Conservation (phyloP, 139 green algal genomes). For the Chlorella sp. region DNA sequence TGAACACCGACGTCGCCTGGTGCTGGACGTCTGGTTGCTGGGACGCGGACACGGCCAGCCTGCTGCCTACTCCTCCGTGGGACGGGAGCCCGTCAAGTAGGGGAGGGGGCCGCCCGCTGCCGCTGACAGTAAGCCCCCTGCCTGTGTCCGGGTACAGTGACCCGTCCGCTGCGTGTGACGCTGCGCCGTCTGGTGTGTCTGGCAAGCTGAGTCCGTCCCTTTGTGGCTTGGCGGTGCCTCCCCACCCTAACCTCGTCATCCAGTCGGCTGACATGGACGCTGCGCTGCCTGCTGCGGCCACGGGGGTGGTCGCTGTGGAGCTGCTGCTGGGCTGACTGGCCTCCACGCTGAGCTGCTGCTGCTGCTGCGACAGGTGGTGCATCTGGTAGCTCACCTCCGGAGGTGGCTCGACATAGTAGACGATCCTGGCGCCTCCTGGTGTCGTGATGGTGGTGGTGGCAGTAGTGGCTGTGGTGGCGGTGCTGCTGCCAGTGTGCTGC, state of each 20-base stretch:
- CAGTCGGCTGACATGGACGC: neutral
- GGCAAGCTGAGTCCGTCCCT: neutral
- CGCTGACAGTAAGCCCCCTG: neutral
- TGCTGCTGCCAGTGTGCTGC: too few relatives aligned
- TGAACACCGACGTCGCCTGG: too few relatives aligned
- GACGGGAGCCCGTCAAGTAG: neutral
- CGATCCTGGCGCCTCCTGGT: too few relatives aligned
- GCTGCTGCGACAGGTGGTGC: neutral
- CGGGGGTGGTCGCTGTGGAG: neutral
- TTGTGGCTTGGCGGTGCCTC: neutral
- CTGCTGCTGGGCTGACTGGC: conserved; percentile 1
- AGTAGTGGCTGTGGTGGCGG: too few relatives aligned
- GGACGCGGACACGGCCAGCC: neutral
- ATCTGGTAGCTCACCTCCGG: neutral
- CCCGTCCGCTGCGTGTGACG: neutral
- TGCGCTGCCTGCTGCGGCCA: too few relatives aligned
- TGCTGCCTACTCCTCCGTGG: neutral
- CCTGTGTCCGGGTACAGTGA: too few relatives aligned
- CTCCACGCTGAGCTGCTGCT: neutral
- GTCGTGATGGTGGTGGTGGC: too few relatives aligned
- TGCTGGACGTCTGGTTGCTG: neutral
- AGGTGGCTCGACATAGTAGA: conserved; percentile 1
- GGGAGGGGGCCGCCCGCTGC: too few relatives aligned
- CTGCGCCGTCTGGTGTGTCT: neutral
- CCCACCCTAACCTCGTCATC: too few relatives aligned